These are phyloP conservation scores for Aspergillus sp. DNA, from an alignment of 2,329 filamentous ascomycete species.

Conservation along the genomic window DNA sequence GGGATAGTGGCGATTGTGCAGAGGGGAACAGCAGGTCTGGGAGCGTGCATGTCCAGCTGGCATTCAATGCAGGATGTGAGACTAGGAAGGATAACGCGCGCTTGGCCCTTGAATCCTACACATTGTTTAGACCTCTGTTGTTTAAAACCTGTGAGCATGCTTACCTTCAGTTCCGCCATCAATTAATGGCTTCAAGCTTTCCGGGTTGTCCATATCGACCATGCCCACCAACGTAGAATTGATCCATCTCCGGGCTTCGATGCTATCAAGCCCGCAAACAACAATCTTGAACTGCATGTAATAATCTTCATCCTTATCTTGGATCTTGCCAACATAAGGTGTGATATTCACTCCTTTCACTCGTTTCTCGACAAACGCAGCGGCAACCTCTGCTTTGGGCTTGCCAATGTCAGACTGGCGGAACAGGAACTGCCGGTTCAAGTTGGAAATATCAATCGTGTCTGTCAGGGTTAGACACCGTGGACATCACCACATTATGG, in stretches of 20 bases:
- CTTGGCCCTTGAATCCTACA: conserved; percentile 91
- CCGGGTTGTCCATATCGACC: conserved; percentile 80
- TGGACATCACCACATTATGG: neutral
- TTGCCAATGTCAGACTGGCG: conserved; percentile 89
- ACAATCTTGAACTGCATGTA: conserved; percentile 97
- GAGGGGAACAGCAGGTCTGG: conserved; percentile 92
- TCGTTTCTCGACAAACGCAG: conserved; percentile 84
- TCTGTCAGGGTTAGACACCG: conserved; percentile 58
- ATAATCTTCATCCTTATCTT: conserved; percentile 94
- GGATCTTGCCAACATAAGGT: conserved; percentile 90
- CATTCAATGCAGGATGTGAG: conserved; percentile 97
- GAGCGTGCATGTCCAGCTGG: conserved; percentile 97
- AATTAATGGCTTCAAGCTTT: conserved; percentile 89
- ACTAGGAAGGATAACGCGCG: conserved; percentile 87
- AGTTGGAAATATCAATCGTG: conserved; percentile 97
- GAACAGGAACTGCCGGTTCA: conserved; percentile 97
- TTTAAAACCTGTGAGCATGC: neutral
- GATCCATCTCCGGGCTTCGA: conserved; percentile 98
- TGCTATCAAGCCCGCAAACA: conserved; percentile 92
- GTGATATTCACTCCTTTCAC: conserved; percentile 92
- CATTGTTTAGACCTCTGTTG: conserved; percentile 21
- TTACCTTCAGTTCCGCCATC: conserved; percentile 92
- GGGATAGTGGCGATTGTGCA: conserved; percentile 97
- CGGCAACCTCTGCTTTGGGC: conserved; percentile 90
- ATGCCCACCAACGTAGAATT: conserved; percentile 91